These are phyloP conservation scores for Cantharellus anzutake DNA, from an alignment of 768 basidiomycete genomes.

Conservation along the genomic window DNA sequence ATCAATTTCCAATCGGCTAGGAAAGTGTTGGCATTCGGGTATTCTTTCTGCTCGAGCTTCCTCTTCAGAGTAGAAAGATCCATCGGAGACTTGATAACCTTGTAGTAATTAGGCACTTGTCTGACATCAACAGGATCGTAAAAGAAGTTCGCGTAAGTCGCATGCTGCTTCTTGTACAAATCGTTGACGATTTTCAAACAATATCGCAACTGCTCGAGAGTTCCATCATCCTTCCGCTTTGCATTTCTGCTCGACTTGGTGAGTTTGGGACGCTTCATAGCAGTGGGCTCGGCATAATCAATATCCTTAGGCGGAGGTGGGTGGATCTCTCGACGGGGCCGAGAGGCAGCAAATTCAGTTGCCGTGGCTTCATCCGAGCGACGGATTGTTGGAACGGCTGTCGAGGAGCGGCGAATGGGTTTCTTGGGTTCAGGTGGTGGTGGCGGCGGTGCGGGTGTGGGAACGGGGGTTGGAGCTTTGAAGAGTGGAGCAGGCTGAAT, in stretches of 20 bases:
- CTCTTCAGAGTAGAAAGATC: slow-evolving; percentile 76
- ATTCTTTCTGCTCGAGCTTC: slow-evolving; percentile 65
- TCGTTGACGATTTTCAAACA: slow-evolving; percentile 59
- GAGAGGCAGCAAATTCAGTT: slow-evolving; percentile 15
- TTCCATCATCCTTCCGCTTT: slow-evolving; percentile 43
- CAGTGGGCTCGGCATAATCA: slow-evolving; percentile 47
- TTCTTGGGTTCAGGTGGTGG: slow-evolving; percentile 19
- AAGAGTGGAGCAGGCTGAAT: background rate
- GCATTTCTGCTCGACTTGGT: slow-evolving; percentile 26
- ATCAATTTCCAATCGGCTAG: slow-evolving; percentile 85
- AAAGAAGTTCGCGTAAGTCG: slow-evolving; percentile 57
- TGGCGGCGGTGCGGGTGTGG: slow-evolving; percentile 25
- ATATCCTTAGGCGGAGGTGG: slow-evolving; percentile 87
- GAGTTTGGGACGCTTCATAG: slow-evolving; percentile 32
- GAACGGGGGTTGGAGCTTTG: slow-evolving; percentile 16
- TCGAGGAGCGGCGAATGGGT: slow-evolving; percentile 50
- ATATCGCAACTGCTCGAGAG: slow-evolving; percentile 68
- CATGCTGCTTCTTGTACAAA: slow-evolving; percentile 63
- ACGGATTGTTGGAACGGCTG: slow-evolving; percentile 65
- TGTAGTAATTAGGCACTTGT: slow-evolving; percentile 68
- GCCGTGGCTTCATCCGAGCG: slow-evolving; percentile 35
- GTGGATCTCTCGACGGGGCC: slow-evolving; percentile 98
- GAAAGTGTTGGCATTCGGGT: slow-evolving; percentile 61
- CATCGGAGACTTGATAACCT: slow-evolving; percentile 88
- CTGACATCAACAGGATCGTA: slow-evolving; percentile 83